These are phyloP conservation scores for Candida sphagnicola DNA, from an alignment of 805 yeast species.

Conservation along the genomic window DNA sequence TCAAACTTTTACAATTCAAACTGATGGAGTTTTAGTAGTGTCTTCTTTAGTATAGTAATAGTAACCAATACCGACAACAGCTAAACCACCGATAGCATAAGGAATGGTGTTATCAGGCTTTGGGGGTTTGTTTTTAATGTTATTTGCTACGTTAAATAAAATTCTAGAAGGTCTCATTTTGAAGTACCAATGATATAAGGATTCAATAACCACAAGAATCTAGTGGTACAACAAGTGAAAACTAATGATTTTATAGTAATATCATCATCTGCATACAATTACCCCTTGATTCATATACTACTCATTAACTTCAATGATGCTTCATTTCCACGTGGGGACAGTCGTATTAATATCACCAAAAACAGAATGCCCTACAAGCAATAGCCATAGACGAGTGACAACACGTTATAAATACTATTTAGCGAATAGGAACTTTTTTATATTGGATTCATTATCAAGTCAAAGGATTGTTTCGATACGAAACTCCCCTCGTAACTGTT, in stretches of 20 bases:
- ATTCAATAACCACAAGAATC: too few species aligned
- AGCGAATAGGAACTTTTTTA: too few species aligned
- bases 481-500: neutral
- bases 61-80: conserved; percentile 1
- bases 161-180: conserved; percentile 1
- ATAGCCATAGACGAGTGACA: too few species aligned
- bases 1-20: too few species aligned
- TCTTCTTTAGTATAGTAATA: conserved; percentile 3
- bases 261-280: conserved; percentile 1
- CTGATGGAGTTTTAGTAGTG: neutral
- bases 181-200: too few species aligned
- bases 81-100: conserved; percentile 2
- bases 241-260: neutral
- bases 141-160: conserved; percentile 1
- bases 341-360: too few species aligned
- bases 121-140: neutral
- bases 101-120: conserved; percentile 4
- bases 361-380: too few species aligned
- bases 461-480: too few species aligned
- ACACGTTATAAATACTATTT: too few species aligned
- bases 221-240: too few species aligned
- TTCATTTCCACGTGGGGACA: neutral
- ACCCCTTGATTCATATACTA: neutral
- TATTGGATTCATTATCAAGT: too few species aligned
- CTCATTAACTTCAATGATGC: too few species aligned